Evolutionary conservation across 1,284 basidiomycete species (phyloP).

Genomic region (Pisolithus thermaeus): DNA sequence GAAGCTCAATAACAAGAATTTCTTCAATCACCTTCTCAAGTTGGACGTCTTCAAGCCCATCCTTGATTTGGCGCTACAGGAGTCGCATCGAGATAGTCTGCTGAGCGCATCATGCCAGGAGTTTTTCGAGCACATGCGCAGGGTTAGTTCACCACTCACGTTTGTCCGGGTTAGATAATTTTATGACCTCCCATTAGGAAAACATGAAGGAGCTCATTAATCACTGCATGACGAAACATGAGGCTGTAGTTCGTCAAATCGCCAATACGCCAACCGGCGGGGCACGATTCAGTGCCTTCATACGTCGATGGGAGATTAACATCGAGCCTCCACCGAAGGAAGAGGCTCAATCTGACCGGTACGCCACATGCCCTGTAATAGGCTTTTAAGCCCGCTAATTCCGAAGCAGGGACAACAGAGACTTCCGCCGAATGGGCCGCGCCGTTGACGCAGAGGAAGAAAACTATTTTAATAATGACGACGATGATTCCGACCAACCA

Average conservation of each 20-base stretch:
- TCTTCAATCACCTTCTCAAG: conserved; percentile 81
- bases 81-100: conserved; percentile 86
- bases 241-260: conserved; percentile 60
- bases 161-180: conserved; percentile 2
- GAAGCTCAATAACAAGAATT: conserved; percentile 81
- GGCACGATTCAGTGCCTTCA: conserved; percentile 67
- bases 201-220: conserved; percentile 83
- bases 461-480: conserved; percentile 86
- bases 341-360: conserved; percentile 36
- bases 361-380: conserved; percentile 7
- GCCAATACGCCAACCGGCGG: conserved; percentile 58
- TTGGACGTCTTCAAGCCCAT: conserved; percentile 81
- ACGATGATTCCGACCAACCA: conserved; percentile 39
- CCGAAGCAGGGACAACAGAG: conserved; percentile 34
- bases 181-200: conserved; percentile 47
- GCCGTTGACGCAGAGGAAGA: conserved; percentile 71
- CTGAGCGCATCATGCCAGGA: conserved; percentile 93
- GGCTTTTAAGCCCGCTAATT: conserved; percentile 1
- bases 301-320: conserved; percentile 87
- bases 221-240: conserved; percentile 79
- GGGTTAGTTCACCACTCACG: conserved; percentile 44
- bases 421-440: conserved; percentile 41
- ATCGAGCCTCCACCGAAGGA: conserved; percentile 71
- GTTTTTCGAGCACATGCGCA: conserved; percentile 86
- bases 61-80: conserved; percentile 74